phyloP scores from a whole-genome alignment of 202 grass and related monocot genomes.

The Elaeis oleifera region DNA sequence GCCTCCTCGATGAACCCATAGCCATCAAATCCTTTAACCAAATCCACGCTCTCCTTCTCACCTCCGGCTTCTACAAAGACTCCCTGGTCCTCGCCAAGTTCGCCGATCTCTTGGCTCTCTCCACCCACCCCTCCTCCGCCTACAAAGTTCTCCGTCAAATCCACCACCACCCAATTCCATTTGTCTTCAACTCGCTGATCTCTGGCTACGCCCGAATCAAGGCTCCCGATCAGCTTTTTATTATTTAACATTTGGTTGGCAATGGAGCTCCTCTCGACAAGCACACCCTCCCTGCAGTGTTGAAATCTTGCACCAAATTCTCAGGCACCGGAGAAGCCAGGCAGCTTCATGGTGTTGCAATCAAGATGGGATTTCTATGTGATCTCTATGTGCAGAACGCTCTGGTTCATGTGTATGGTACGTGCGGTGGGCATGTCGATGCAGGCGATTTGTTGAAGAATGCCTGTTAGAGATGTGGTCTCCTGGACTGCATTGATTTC shows the following conservation, averaged over 20 bases:
- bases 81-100: conserved; percentile 26
- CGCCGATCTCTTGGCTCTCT: conserved; percentile 21
- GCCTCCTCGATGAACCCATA: background rate
- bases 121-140: conserved; percentile 2
- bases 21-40: background rate
- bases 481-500: conserved; percentile 46
- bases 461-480: conserved; percentile 28
- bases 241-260: conserved; percentile 12
- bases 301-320: conserved; percentile 45
- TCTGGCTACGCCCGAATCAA: conserved; percentile 24
- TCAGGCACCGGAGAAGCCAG: conserved; percentile 24
- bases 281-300: conserved; percentile 27
- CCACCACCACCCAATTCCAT: conserved; percentile 14
- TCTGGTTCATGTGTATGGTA: conserved; percentile 30
- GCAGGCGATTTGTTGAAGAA: conserved; percentile 44
- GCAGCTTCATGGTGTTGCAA: conserved; percentile 23
- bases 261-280: conserved; percentile 14
- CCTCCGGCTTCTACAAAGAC: conserved; percentile 25
- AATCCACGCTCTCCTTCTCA: conserved; percentile 30
- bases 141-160: conserved; percentile 18
- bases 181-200: conserved; percentile 30
- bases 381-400: conserved; percentile 35
- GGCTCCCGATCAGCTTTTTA: conserved; percentile 2
- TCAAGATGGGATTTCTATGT: conserved; percentile 27
- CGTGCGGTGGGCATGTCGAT: conserved; percentile 13